Evolutionary conservation across 192 early-diverging fungal genomes (phyloP), one percentile per base, ranked within the genome.

Genomic region (Backusella westeae): DNA sequence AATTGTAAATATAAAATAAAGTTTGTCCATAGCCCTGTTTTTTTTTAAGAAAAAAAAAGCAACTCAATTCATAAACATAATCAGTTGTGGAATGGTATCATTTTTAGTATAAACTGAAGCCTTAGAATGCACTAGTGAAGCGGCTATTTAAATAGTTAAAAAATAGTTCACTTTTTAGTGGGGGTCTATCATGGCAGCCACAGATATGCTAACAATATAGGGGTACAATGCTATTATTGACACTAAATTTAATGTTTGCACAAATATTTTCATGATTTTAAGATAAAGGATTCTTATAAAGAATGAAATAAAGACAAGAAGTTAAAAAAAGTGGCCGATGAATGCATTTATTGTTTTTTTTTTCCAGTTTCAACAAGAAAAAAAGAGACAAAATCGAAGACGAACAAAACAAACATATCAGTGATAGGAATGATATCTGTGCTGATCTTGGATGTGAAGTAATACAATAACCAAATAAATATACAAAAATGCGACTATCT

Each of bases 1-100:
- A 19, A 41, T 26, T 42, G 56, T 63, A 63, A 23, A 63, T 63
- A 63, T 63, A 59, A 59, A 59, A 59, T 59, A 59, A 59, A 59
- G 53, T 59, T 59, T 59, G 53, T 59, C 3, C 23, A 59, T 59
- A 59, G 53, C 9, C 21, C 53, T 59, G n/a, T 21, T 63, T 63
- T 49, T 49, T 49, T n/a, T 49, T 12, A 39, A 3, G 10, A 39
- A 39, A 39, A 39, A 1, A 19, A 49, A 49, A 15, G 10, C 42
- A 44, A 17, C 12, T 59, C 56, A 59, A 59, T 59, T 59, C 56
- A 59, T 26, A 59, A 59, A 12, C 12, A 59, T 59, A 59, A 59
- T 59, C 56, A 12, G 56, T 59, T 59, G 56, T 59, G 56, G 56
- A 26, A 59, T 59, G 56, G 56, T 26, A 63, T 10, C 56, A 29